phyloP scores from a whole-genome alignment of 805 yeast species.

The Kazachstania africana region DNA sequence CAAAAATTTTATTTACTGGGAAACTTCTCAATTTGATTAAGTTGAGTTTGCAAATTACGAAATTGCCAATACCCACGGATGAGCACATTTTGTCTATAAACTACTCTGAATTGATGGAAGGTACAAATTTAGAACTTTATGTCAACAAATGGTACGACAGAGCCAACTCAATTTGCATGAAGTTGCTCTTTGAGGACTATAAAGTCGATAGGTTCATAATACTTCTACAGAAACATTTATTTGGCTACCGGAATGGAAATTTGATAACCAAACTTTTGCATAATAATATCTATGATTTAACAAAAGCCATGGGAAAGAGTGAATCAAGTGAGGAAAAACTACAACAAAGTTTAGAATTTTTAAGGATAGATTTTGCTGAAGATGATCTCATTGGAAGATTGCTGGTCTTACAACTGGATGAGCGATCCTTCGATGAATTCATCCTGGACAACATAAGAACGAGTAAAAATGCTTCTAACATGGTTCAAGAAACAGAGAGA shows the following conservation, averaged over 20 bases:
- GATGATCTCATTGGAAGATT: constrained; percentile 18
- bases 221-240: constrained; percentile 44
- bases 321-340: constrained; percentile 15
- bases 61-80: constrained; percentile 4
- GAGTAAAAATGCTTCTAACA: not conserved
- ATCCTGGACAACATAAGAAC: constrained; percentile 11
- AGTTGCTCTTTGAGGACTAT: constrained; percentile 50
- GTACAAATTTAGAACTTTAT: constrained; percentile 39
- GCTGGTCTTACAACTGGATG: constrained; percentile 31
- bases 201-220: constrained; percentile 36
- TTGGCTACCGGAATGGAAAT: constrained; percentile 26
- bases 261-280: constrained; percentile 13
- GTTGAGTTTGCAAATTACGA: constrained; percentile 21
- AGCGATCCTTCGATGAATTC: constrained; percentile 15
- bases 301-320: constrained; percentile 16
- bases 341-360: constrained; percentile 20
- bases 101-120: constrained; percentile 16
- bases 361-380: constrained; percentile 2
- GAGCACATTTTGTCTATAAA: not conserved
- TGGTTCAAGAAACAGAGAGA: too few species aligned
- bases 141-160: constrained; percentile 50
- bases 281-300: constrained; percentile 17
- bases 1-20: constrained; percentile 69
- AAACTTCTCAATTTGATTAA: constrained; percentile 58
- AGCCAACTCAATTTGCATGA: constrained; percentile 52